These are phyloP conservation scores for Penicillium paradoxum DNA, from an alignment of 495 filamentous ascomycete genomes.

Conservation along the genomic window DNA sequence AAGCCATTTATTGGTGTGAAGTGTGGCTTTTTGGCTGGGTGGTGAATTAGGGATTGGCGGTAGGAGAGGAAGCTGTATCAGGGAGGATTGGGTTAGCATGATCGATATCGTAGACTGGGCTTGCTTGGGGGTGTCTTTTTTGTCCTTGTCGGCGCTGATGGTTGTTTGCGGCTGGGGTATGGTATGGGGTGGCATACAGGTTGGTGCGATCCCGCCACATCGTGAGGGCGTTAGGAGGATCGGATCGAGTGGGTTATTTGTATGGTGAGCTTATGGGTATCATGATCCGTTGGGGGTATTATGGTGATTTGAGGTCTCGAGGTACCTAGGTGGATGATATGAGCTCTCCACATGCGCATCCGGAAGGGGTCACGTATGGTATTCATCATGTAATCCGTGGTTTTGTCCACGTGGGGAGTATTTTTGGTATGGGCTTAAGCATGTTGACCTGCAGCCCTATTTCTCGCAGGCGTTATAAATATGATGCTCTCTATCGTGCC, in stretches of 20 bases:
- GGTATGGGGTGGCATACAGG: constrained; percentile 54
- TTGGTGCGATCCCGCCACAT: constrained; percentile 99
- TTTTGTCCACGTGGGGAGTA: neutral
- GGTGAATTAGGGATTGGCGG: constrained; percentile 94
- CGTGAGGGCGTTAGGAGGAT: constrained; percentile 33
- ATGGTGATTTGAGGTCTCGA: neutral
- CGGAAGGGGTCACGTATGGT: constrained; percentile 7
- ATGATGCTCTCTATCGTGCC: too few species aligned
- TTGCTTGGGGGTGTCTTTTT: neutral
- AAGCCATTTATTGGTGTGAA: constrained; percentile 72
- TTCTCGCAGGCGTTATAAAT: too few species aligned
- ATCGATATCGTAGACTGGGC: neutral
- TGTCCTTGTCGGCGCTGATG: neutral
- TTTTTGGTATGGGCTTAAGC: neutral
- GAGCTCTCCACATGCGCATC: constrained; percentile 5
- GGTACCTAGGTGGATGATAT: neutral
- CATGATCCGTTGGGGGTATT: constrained; percentile 11
- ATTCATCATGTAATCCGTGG: constrained; percentile 1
- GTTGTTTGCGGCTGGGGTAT: constrained; percentile 6
- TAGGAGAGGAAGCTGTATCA: constrained; percentile 86
- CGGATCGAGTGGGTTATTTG: constrained; percentile 17
- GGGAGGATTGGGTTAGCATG: constrained; percentile 10
- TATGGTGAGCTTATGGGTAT: constrained; percentile 1
- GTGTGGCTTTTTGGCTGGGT: constrained; percentile 78
- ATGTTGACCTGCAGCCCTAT: too few species aligned